Percentiles rank a stretch among this genome's conserved stretches.
Conservation (phyloP, 1,284 basidiomycete genomes). For the Ustanciosporium gigantosporum region DNA sequence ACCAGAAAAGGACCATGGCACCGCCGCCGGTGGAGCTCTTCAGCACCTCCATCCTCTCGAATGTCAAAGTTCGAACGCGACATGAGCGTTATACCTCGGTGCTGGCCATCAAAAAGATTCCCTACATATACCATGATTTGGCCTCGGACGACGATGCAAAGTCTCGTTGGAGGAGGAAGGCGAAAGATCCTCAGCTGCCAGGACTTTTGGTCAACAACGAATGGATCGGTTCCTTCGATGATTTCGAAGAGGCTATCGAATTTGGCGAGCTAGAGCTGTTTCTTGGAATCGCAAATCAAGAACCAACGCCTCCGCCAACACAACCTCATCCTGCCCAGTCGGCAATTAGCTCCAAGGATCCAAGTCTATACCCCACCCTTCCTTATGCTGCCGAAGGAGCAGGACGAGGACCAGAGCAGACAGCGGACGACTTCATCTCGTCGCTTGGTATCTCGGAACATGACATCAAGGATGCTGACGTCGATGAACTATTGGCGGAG, state of each 20-base stretch:
- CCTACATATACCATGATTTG: conserved; percentile 57
- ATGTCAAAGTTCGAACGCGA: conserved; percentile 51
- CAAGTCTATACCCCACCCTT: conserved; percentile 30
- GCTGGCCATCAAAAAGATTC: conserved; percentile 52
- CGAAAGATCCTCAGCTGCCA: conserved; percentile 52
- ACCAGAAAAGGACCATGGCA: no score
- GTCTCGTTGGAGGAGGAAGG: conserved; percentile 56
- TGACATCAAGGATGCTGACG: conserved; percentile 45
- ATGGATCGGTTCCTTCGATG: conserved; percentile 58
- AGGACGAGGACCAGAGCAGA: conserved; percentile 34
- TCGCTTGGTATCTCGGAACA: conserved; percentile 46
- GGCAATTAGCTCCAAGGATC: conserved; percentile 36
- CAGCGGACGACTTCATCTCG: conserved; percentile 50
- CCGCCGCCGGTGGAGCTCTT: conserved; percentile 55
- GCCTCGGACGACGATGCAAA: conserved; percentile 59
- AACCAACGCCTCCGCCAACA: conserved; percentile 1
- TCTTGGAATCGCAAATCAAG: conserved; percentile 23
- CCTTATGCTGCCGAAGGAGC: conserved; percentile 43
- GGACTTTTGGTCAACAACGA: conserved; percentile 59
- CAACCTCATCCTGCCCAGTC: conserved; percentile 32
- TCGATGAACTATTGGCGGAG: conserved; percentile 33
- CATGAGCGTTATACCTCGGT: conserved; percentile 58
- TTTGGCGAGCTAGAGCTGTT: conserved; percentile 57
- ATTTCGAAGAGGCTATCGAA: conserved; percentile 60
- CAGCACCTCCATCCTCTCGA: conserved; percentile 59